Percentiles rank a stretch among this genome's conserved stretches.
Evolutionary conservation across 2,329 filamentous ascomycete species (phyloP).

Genomic region (Alternaria triticimaculans): DNA sequence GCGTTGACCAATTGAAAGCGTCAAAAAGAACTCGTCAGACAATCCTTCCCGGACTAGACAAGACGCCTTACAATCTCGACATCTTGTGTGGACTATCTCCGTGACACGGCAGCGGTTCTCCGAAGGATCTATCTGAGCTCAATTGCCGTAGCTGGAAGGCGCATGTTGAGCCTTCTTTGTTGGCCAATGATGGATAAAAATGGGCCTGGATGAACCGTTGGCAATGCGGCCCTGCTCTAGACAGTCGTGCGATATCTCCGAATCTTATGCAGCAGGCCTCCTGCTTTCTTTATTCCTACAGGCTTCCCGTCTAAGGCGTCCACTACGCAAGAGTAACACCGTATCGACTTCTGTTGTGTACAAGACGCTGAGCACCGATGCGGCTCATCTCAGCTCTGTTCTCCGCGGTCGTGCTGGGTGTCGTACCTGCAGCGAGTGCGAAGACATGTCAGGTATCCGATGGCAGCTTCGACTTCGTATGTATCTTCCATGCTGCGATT

Average conservation of each 20-base stretch:
- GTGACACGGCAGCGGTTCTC: not conserved
- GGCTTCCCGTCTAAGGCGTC: not conserved
- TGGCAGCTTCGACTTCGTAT: slow-evolving; percentile 5
- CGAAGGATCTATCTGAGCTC: not conserved
- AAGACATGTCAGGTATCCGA: not conserved
- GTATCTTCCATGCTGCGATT: not conserved
- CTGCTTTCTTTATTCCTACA: not conserved
- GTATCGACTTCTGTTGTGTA: not conserved
- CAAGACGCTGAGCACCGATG: not conserved
- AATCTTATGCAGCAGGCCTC: not conserved
- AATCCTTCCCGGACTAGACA: not conserved
- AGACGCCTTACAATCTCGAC: not conserved
- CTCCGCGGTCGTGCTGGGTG: not conserved
- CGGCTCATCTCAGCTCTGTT: not conserved
- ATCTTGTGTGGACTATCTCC: not conserved
- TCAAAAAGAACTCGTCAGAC: not conserved
- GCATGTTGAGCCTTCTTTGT: not conserved
- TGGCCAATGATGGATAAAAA: not conserved
- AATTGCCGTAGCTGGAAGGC: not conserved
- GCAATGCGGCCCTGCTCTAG: not conserved
- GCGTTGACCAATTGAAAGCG: not conserved
- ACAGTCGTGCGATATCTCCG: too few relatives aligned
- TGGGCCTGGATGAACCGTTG: not conserved
- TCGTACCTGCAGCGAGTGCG: not conserved
- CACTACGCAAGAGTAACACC: not conserved